Evolutionary conservation across 2,329 filamentous ascomycete genomes (phyloP), one percentile per base, ranked within the genome.

Genomic region (Fusarium haematococcum): DNA sequence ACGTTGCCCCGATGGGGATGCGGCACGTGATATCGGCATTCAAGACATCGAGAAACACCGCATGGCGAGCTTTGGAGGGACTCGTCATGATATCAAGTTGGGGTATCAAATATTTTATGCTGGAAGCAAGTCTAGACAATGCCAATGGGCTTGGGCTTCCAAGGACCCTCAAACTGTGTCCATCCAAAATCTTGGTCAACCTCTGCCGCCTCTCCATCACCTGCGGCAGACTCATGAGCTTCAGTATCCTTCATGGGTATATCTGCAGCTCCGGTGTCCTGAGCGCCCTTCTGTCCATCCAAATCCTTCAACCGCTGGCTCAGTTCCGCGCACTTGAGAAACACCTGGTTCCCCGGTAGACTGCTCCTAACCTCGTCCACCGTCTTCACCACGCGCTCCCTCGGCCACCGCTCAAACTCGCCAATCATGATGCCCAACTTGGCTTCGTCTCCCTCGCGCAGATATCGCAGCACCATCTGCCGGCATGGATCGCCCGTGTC

Each of bases 81-180:
- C 30, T 41, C 41, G 13, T 30, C 32, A 18, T 32, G 33, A 37
- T 33, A 27, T 50, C 43, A 18, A 37, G 54, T 61, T 33, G n/a
- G 30, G 73, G 70, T 71, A 77, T 78, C 61, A 61, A 58, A 39
- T 48, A 48, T 48, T 20, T 23, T 25, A 61, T 25, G 7, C 30
- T 30, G 14, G 32, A 30, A 16, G 9, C 23, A 30, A 25, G 10
- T 18, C 83, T 77, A 91, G 10, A 87, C 84, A 62, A 88, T 82
- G 6, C 90, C 90, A 74, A 91, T 91, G 0, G 90, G 89, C 75
- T 87, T 89, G 11, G 89, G 85, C 67, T 85, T 86, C 90, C 90
- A 91, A 3, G 82, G 78, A 9, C 88, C 88, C 58, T 87, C 81
- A 73, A 87, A 88, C 66, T 83, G 81, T 25, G 83, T 82, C 89